These are phyloP conservation scores for Blastocystis sp. DNA, from an alignment of 352 stramenopile genomes.

Conservation along the genomic window DNA sequence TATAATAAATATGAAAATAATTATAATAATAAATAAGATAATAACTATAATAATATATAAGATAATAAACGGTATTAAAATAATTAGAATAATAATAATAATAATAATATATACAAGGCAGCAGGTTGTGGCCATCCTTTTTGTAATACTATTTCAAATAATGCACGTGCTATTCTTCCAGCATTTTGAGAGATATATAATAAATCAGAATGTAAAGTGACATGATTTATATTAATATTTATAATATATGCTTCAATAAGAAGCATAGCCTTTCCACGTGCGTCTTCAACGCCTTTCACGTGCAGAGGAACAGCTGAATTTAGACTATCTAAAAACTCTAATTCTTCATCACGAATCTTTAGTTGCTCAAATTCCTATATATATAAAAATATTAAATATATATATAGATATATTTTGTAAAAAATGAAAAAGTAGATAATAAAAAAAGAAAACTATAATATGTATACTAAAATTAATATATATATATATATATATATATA, in stretches of 20 bases:
- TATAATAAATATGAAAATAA: constrained; percentile 13
- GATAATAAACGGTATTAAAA: constrained; percentile 5
- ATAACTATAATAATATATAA: constrained; percentile 3
- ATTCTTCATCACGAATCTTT: constrained; percentile 77
- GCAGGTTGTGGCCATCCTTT: constrained; percentile 61
- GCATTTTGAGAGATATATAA: constrained; percentile 98
- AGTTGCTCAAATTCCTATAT: constrained; percentile 81
- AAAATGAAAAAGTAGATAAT: too few relatives aligned
- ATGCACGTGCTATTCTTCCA: constrained; percentile 73
- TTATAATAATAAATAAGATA: too few relatives aligned
- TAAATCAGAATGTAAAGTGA: constrained; percentile 91
- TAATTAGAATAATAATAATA: too few relatives aligned
- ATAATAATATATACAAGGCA: constrained; percentile 41
- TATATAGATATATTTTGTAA: too few relatives aligned
- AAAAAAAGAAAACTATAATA: too few relatives aligned
- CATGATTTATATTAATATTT: constrained; percentile 63
- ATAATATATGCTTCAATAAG: constrained; percentile 77
- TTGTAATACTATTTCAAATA: constrained; percentile 94
- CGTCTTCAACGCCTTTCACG: constrained; percentile 68
- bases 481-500: too few relatives aligned
- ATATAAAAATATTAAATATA: constrained; percentile 56
- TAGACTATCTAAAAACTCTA: constrained; percentile 71
- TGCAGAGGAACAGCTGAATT: constrained; percentile 62
- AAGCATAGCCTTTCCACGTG: constrained; percentile 78
- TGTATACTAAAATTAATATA: too few relatives aligned